These are phyloP conservation scores for Tetrapyrgos nigripes DNA, from an alignment of 1,284 basidiomycete genomes.

Conservation along the genomic window DNA sequence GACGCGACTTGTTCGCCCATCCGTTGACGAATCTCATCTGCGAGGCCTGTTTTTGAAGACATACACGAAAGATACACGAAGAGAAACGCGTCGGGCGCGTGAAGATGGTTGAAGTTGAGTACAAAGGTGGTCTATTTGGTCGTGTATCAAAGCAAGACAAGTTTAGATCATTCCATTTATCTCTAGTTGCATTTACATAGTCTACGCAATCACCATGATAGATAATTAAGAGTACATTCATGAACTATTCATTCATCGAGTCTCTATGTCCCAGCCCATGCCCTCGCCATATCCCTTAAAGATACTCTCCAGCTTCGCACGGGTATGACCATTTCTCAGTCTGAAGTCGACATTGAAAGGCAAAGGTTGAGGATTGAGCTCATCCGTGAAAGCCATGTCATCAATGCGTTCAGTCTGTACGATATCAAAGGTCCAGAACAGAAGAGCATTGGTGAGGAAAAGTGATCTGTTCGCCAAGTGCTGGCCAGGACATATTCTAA, in stretches of 20 bases:
- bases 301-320: background rate
- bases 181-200: too few relatives aligned
- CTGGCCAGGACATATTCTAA: slow-evolving; percentile 5
- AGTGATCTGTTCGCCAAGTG: slow-evolving; percentile 9
- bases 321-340: background rate
- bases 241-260: too few relatives aligned
- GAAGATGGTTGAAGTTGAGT: background rate
- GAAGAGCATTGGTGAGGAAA: slow-evolving; percentile 6
- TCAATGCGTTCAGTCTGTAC: background rate
- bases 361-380: slow-evolving; percentile 3
- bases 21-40: slow-evolving; percentile 31
- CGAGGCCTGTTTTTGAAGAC: background rate
- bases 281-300: background rate
- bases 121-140: background rate
- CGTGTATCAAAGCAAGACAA: background rate
- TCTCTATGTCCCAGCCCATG: background rate
- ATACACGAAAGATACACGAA: background rate
- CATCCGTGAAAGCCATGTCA: slow-evolving; percentile 1
- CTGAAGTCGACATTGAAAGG: slow-evolving; percentile 3
- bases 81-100: background rate
- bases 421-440: slow-evolving; percentile 7
- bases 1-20: slow-evolving; percentile 42
- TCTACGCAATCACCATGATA: too few relatives aligned
- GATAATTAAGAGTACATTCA: too few relatives aligned
- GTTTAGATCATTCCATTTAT: too few relatives aligned